phyloP scores from a whole-genome alignment of 768 basidiomycete genomes.

The Pholiota molesta region DNA sequence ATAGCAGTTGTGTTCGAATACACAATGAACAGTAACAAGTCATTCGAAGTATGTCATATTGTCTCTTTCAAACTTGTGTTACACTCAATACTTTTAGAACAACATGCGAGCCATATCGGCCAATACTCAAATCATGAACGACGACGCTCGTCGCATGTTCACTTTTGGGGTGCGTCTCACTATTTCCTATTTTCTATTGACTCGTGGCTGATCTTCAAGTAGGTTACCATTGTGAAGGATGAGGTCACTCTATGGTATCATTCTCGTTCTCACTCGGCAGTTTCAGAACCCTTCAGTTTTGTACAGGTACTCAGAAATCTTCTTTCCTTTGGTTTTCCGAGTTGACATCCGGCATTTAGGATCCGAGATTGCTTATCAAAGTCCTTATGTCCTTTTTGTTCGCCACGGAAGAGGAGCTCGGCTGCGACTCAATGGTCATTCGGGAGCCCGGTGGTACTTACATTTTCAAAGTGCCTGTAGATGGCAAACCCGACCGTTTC shows the following conservation, averaged over 20 bases:
- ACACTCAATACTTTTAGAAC: slow-evolving; percentile 2
- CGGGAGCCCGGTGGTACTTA: slow-evolving; percentile 3
- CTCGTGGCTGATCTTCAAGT: background rate
- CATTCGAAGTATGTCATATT: background rate
- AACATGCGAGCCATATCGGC: slow-evolving; percentile 3
- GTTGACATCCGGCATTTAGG: slow-evolving; percentile 5
- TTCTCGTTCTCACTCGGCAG: background rate
- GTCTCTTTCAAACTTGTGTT: no score
- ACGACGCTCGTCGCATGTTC: slow-evolving; percentile 7
- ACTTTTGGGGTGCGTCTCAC: slow-evolving; percentile 3
- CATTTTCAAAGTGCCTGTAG: slow-evolving; percentile 10
- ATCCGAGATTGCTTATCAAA: slow-evolving; percentile 17
- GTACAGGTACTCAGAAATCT: background rate
- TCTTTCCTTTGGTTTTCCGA: no score
- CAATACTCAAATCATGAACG: slow-evolving; percentile 12
- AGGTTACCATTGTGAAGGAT: background rate
- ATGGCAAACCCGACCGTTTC: slow-evolving; percentile 2
- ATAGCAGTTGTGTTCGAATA: background rate
- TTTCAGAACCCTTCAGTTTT: background rate
- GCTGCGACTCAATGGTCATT: slow-evolving; percentile 18
- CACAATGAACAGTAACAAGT: background rate
- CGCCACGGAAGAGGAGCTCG: slow-evolving; percentile 19
- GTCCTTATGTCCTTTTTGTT: slow-evolving; percentile 23
- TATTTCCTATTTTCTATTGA: background rate
- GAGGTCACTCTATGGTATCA: background rate